Evolutionary conservation across 495 filamentous ascomycete genomes (phyloP), one percentile per base, ranked within the genome.

Genomic region (Hypoxylon trugodes): DNA sequence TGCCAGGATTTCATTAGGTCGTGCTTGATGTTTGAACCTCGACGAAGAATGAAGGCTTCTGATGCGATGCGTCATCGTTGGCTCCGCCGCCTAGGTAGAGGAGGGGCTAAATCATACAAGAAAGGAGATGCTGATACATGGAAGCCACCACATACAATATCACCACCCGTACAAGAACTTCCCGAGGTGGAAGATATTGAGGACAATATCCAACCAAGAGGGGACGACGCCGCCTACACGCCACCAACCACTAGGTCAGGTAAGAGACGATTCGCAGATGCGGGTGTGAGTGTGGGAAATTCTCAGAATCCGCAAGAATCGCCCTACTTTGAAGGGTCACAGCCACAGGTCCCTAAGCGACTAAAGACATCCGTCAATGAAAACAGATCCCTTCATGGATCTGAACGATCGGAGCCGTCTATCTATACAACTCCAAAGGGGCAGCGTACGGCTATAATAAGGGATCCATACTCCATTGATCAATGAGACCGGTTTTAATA

Each of bases 41-140:
- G 62, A 0, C 35, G 66, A 28, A 78, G 89, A 21, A 77, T 88
- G 72, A 80, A 78, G 33, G 84, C 79, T 3, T 76, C 74, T 8
- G 65, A 86, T 72, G 86, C 86, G 3, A 67, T 87, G 54, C 21
- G 65, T 12, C 87, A 91, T 73, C 26, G 47, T 9, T 91, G 88
- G 88, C 86, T 90, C 65, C 81, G 72, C 1, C 79, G 82, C 2
- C 47, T 33, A 28, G 61, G 51, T 26, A 60, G 26, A 24, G 22
- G 28, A 24, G 16, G 19, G 25, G 50, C 61, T 4, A 38, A 48
- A 22, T 22, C 15, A 33, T 53, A 18, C 19, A 50, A 68, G 7
- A 30, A 47, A 24, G 26, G 65, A 40, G 49, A 38, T 24, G 13
- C 12, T 2, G 38, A 32, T n/a, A 21, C 41, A 13, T 70, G 68